Percentiles rank a stretch among this genome's conserved stretches.
These are phyloP conservation scores for Suhomyces sp. DNA, from an alignment of 805 yeast species.

Conservation along the genomic window DNA sequence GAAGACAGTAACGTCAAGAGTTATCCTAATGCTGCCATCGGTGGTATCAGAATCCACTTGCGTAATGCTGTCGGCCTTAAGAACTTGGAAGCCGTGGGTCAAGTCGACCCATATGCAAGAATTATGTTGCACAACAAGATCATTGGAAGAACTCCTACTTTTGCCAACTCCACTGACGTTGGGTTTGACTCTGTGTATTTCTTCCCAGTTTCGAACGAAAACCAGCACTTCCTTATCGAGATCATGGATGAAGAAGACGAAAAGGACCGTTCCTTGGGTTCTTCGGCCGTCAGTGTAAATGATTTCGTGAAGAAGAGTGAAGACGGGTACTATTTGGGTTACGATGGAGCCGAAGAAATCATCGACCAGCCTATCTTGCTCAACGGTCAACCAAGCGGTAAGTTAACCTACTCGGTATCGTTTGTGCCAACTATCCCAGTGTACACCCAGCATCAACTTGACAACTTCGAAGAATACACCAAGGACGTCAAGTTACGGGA, in stretches of 20 bases:
- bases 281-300: constrained; percentile 47
- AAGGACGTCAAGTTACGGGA: constrained; percentile 37
- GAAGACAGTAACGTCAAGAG: constrained; percentile 45
- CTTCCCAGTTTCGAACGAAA: constrained; percentile 58
- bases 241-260: constrained; percentile 68
- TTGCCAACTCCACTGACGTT: constrained; percentile 55
- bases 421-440: constrained; percentile 67
- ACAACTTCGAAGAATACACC: constrained; percentile 40
- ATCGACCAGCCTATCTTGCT: constrained; percentile 43
- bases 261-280: constrained; percentile 64
- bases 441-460: constrained; percentile 54
- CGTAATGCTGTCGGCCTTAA: constrained; percentile 51
- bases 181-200: constrained; percentile 56
- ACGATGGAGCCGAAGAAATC: constrained; percentile 50
- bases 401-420: constrained; percentile 52
- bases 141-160: constrained; percentile 52
- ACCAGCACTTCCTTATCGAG: constrained; percentile 56
- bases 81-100: constrained; percentile 64
- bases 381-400: constrained; percentile 43
- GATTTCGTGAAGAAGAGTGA: constrained; percentile 48
- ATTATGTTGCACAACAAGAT: constrained; percentile 57
- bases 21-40: constrained; percentile 57
- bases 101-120: constrained; percentile 71
- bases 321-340: constrained; percentile 45
- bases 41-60: constrained; percentile 60